Base-by-base conservation (phyloP, 2,329 filamentous ascomycete species). In the Venturiaceae sp. region DNA sequence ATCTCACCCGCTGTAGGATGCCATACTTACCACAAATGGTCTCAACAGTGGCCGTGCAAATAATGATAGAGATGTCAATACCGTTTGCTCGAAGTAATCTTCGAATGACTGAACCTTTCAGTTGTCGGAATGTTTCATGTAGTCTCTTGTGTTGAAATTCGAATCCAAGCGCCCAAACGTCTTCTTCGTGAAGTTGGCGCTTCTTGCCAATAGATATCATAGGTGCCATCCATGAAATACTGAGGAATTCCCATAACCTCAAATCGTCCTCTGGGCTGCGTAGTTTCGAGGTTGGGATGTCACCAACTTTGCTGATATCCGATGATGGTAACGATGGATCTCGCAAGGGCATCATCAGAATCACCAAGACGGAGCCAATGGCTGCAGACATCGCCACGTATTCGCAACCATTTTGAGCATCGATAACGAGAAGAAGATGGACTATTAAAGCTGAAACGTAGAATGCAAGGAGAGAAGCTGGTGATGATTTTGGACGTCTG, bases 131-230 rank as follows among this genome's bases (percentile, higher is more conserved):
- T 3, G 83, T 80, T 46, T 83, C 78, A 67, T 95, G 89, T 0
- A 96, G 77, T 1, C 84, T 78, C 34, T 75, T 79, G 68, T 96
- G 91, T 65, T 95, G 90, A 62, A 92, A 95, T 57, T 94, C 87
- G 64, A 84, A 88, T 0, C 85, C 84, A 0, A 96, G 74, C 39
- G 80, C 75, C 91, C 91, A 96, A 1, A 96, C 87, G 67, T 96
- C 90, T 37, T 86, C 81, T 39, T 91, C 85, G 36, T 90, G 75
- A 8, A 96, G 75, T 64, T 90, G 86, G 41, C 83, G 77, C 32
- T 76, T 74, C 44, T 77, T 80, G 1, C 86, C 89, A 26, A 84
- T 71, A 1, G 76, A 74, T 13, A 95, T 90, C 6, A 95, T 72
- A 0, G 90, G 86, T 0, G 77, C 76, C 73, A 95, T 86, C 91